Base-by-base conservation (phyloP, 495 filamentous ascomycete species). In the Penicillium crystallinum region DNA sequence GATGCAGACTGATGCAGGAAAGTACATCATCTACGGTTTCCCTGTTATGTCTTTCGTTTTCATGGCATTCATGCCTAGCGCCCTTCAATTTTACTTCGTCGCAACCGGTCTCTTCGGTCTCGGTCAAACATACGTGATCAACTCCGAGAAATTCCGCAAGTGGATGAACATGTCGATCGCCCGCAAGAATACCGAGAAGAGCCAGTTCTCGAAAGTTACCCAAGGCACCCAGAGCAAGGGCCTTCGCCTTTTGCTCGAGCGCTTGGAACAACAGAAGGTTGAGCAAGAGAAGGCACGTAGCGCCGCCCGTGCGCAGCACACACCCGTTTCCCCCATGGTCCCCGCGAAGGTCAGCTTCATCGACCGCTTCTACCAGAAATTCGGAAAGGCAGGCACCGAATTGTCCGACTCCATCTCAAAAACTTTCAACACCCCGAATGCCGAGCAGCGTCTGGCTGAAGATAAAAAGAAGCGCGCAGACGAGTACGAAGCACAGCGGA, bases 1-100 rank as follows among this genome's bases (percentile, higher is more conserved):
- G 41, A 27, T 51, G 41, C 52, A 64, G 29, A 61, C 73, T 15
- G 41, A 70, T 12, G 57, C 75, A 3, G 63, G 54, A n/a, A 75
- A 80, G 49, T 44, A 70, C 0, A 68, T 95, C 58, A 49, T 71
- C 10, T 75, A 80, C 31, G 74, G 73, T 17, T 49, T 96, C 5
- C 85, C 90, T 9, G 63, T 75, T 0, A 8, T 92, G 2, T 79
- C 81, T 19, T 72, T 88, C 23, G 9, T 75, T 8, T 79, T 91
- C 58, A 85, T 87, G 39, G 59, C 73, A 4, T 83, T 70, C 59
- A 74, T 86, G 62, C 87, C 92, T 0, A 82, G 81, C 11, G 80
- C 75, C 6, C 57, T 95, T 6, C 87, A 91, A 60, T 68, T 89
- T 37, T 88, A 85, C 67, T 91, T 98, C 70, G 60, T 79, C 37